Evolutionary conservation across 2,329 filamentous ascomycete species (phyloP).

Genomic region (Venturia oleaginea): DNA sequence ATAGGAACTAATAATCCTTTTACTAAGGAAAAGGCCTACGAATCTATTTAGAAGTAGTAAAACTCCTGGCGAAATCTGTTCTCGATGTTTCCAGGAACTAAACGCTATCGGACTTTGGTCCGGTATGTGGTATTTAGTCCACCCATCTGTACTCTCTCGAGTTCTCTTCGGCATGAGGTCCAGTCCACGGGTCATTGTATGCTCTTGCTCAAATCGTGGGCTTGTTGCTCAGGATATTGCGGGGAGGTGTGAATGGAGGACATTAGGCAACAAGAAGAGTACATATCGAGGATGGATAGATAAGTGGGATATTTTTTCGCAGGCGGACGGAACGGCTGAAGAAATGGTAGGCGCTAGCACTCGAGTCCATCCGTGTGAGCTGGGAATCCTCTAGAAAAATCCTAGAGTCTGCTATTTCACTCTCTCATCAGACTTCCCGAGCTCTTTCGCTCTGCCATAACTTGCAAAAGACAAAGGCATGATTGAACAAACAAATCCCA

Average conservation of each 20-base stretch:
- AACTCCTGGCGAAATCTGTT: too few relatives aligned
- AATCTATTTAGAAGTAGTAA: too few relatives aligned
- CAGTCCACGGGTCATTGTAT: not conserved
- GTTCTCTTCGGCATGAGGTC: not conserved
- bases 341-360: not conserved
- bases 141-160: conserved; percentile 7
- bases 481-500: not conserved
- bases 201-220: not conserved
- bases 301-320: not conserved
- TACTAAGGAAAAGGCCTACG: too few relatives aligned
- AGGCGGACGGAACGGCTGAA: not conserved
- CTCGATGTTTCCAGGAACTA: too few relatives aligned
- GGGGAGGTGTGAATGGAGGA: not conserved
- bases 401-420: not conserved
- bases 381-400: not conserved
- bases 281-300: not conserved
- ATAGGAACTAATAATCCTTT: too few relatives aligned
- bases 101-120: too few relatives aligned
- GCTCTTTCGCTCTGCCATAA: not conserved
- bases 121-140: too few relatives aligned
- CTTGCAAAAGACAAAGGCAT: not conserved
- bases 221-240: not conserved
- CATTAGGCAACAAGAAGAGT: not conserved
- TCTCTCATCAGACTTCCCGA: not conserved
- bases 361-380: not conserved